phyloP scores from a whole-genome alignment of 345 rosid species.

The Eucalyptus regnans region DNA sequence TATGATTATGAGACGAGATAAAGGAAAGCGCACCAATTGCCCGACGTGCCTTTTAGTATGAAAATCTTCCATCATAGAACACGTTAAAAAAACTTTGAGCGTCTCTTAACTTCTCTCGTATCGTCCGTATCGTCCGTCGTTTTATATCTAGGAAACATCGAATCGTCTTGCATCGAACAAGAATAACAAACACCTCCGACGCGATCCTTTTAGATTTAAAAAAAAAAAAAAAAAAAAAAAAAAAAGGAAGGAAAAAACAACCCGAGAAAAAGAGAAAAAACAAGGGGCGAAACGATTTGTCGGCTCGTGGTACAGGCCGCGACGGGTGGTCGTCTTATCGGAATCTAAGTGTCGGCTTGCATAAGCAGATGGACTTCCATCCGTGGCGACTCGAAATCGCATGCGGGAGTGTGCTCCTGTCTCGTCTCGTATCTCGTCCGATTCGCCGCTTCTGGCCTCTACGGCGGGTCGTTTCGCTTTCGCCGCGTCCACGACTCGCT shows the following conservation, averaged over 20 bases:
- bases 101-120: neutral
- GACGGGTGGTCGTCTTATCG: neutral
- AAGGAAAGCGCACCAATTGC: neutral
- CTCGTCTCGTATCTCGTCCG: neutral
- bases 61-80: neutral
- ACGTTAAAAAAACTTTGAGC: neutral
- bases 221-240: too few species aligned
- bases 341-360: neutral
- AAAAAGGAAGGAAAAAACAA: fast-evolving
- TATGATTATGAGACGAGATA: neutral
- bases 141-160: neutral
- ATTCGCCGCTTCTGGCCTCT: neutral
- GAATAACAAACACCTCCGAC: neutral
- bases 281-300: neutral
- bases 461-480: neutral
- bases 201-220: too few species aligned
- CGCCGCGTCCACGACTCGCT: neutral
- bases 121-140: neutral
- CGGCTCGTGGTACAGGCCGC: neutral
- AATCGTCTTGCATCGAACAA: neutral
- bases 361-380: neutral
- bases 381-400: conserved; percentile 1
- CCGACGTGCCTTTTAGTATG: neutral
- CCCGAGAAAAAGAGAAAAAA: neutral
- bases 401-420: neutral